Evolutionary conservation across 164 flowering plant genomes (phyloP).

Genomic region (Santalum album): DNA sequence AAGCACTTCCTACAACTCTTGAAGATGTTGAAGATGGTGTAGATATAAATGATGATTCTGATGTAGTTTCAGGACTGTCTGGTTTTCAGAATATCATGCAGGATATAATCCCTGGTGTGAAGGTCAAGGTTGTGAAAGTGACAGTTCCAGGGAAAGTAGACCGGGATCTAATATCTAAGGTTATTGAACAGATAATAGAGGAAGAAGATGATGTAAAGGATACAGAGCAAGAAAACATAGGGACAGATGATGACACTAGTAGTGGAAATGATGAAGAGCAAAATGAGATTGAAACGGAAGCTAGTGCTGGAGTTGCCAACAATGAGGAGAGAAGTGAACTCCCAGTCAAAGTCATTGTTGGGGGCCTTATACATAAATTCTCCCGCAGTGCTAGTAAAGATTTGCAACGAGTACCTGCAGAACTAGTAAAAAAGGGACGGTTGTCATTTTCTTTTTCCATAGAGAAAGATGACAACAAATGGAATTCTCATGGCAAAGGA

Average conservation of each 20-base stretch:
- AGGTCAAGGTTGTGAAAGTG: slow-evolving; percentile 69
- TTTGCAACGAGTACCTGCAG: slow-evolving; percentile 69
- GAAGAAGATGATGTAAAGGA: slow-evolving; percentile 68
- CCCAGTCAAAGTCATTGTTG: slow-evolving; percentile 60
- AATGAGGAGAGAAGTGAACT: slow-evolving; percentile 35
- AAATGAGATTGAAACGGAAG: slow-evolving; percentile 42
- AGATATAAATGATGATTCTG: slow-evolving; percentile 52
- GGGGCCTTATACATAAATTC: slow-evolving; percentile 46
- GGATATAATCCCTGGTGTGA: slow-evolving; percentile 84
- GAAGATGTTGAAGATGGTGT: slow-evolving; percentile 59
- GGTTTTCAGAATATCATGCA: slow-evolving; percentile 52
- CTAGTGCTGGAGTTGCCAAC: slow-evolving; percentile 24
- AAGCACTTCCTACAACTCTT: slow-evolving; percentile 22
- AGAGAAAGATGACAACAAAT: slow-evolving; percentile 34
- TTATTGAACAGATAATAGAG: slow-evolving; percentile 67
- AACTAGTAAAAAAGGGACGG: slow-evolving; percentile 48
- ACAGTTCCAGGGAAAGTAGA: slow-evolving; percentile 59
- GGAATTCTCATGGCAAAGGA: slow-evolving; percentile 28
- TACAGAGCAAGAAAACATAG: slow-evolving; percentile 35
- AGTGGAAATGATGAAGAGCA: slow-evolving; percentile 35
- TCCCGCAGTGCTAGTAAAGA: slow-evolving; percentile 30
- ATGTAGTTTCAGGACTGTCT: slow-evolving; percentile 36
- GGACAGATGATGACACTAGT: slow-evolving; percentile 39
- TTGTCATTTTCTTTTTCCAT: slow-evolving; percentile 60
- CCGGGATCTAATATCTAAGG: slow-evolving; percentile 55